Percentiles rank a stretch among this genome's conserved stretches.
phyloP scores from a whole-genome alignment of 768 basidiomycete species.

The Cystoderma amianthinum region DNA sequence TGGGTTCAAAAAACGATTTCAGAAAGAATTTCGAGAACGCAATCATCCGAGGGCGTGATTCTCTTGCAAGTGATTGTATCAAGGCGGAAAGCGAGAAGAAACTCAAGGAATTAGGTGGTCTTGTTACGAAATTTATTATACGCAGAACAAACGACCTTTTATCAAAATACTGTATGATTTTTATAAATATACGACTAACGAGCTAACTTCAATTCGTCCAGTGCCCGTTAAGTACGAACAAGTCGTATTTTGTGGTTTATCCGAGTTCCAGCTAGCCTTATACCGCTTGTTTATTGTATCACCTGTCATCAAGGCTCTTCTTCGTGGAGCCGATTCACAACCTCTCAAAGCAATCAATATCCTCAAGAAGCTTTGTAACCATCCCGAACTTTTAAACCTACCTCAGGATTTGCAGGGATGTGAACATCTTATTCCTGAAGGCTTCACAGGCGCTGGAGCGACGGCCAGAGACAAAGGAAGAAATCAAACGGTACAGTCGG shows the following conservation, averaged over 20 bases:
- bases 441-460: constrained; percentile 56
- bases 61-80: constrained; percentile 71
- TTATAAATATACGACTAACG: background rate
- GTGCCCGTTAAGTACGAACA: constrained; percentile 99
- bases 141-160: constrained; percentile 89
- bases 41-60: constrained; percentile 87
- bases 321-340: constrained; percentile 84
- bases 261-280: constrained; percentile 75
- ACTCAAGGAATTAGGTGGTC: constrained; percentile 80
- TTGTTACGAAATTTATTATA: constrained; percentile 93
- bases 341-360: constrained; percentile 96
- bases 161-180: constrained; percentile 74
- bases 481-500: constrained; percentile 55
- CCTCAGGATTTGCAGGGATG: constrained; percentile 81
- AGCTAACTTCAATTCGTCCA: constrained; percentile 21
- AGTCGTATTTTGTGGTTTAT: constrained; percentile 87
- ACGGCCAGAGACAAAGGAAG: constrained; percentile 33
- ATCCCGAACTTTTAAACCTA: constrained; percentile 83
- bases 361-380: constrained; percentile 93
- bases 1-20: constrained; percentile 86
- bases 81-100: constrained; percentile 85
- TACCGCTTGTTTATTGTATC: constrained; percentile 91
- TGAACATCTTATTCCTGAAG: constrained; percentile 75
- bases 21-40: constrained; percentile 91
- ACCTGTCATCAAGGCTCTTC: constrained; percentile 84